Conservation (phyloP, 805 yeast genomes). For the Pichia insulana region DNA sequence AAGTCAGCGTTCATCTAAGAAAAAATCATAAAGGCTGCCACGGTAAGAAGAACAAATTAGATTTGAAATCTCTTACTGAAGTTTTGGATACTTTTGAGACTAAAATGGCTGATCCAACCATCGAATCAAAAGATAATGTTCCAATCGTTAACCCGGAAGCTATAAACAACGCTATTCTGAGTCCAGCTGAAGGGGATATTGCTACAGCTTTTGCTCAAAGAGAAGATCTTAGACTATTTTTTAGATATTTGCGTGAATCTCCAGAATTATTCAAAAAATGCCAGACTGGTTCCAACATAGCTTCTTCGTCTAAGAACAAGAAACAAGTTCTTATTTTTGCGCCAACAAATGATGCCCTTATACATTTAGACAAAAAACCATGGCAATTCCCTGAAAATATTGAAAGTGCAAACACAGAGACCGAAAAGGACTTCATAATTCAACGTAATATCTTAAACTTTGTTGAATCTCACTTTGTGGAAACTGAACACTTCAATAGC, state of each 20-base stretch:
- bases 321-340: conserved; percentile 50
- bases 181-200: conserved; percentile 22
- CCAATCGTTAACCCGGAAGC: conserved; percentile 8
- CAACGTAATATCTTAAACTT: conserved; percentile 47
- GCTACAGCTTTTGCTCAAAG: conserved; percentile 33
- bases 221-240: conserved; percentile 48
- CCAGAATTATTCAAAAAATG: conserved; percentile 40
- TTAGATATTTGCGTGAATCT: conserved; percentile 63
- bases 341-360: conserved; percentile 59
- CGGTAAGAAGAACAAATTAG: background rate
- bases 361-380: conserved; percentile 47
- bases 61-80: conserved; percentile 5
- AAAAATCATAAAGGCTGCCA: conserved; percentile 3
- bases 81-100: conserved; percentile 4
- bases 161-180: conserved; percentile 17
- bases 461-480: conserved; percentile 54
- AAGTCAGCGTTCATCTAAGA: conserved; percentile 1
- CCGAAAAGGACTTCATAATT: conserved; percentile 35
- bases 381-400: conserved; percentile 69
- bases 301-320: conserved; percentile 1
- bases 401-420: conserved; percentile 30
- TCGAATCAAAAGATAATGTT: conserved; percentile 6
- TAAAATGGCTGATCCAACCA: conserved; percentile 4
- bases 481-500: conserved; percentile 17
- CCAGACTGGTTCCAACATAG: conserved; percentile 15